These are phyloP conservation scores for Medicago truncatula DNA, from an alignment of 306 rosid species.

Conservation along the genomic window MtrunA17r5.0-ANR NC_053043.1:48209001-48209500, in stretches of 20 bases:
- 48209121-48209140: too few relatives aligned
- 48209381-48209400: too few relatives aligned
- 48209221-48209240: neutral
- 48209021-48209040: neutral
- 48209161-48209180: neutral
- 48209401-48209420: too few relatives aligned
- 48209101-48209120: neutral
- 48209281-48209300: neutral
- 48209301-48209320: neutral
- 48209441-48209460: too few relatives aligned
- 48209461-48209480: too few relatives aligned
- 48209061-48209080: neutral
- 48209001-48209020: neutral
- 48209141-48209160: neutral
- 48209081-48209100: neutral
- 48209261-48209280: neutral
- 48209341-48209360: neutral
- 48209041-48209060: neutral
- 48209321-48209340: too few relatives aligned
- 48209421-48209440: too few relatives aligned
- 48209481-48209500: too few relatives aligned
- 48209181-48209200: neutral
- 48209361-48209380: too few relatives aligned
- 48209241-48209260: neutral
- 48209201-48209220: neutral